Evolutionary conservation across 805 yeast genomes (phyloP), one percentile per base, ranked within the genome.

Genomic region (Metschnikowia lunata): DNA sequence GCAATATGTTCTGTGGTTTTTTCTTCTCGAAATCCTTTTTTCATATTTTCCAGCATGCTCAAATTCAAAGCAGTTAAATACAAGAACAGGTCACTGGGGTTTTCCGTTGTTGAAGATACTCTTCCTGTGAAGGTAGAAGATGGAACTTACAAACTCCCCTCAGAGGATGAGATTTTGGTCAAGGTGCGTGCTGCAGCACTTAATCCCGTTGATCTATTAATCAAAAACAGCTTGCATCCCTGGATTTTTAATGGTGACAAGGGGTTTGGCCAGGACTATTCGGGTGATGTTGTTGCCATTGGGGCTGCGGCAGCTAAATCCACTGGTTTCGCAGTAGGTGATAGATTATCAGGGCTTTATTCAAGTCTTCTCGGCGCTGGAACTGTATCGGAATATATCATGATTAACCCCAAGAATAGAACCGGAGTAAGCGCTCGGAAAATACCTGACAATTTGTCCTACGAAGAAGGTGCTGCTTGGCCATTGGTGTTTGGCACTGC

Each of bases 401-500:
- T 71, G 15, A 35, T 77, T 15, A 69, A 78, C 41, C 64, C 67
- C 5, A 46, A 41, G 3, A 56, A 52, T 7, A 47, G 57, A 4
- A 30, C 44, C 2, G 62, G 73, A 0, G 56, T 79, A 26, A 55
- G 72, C 23, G 67, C 66, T 37, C 73, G 74, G 38, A 39, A 39
- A 31, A 83, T 88, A 12, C 69, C 71, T 3, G 59, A 60, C 5
- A 67, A 65, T 26, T 47, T 85, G 37, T 52, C 23, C 23, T 18
- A 18, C 23, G 23, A 18, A 18, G 76, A 80, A 52, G 88, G 90
- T 39, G 84, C 85, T 2, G 75, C 87, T 1, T 75, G 77, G 63
- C 85, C 88, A 0, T 62, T 83, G 50, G 82, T 79, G 0, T 78
- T 75, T 51, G 78, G 80, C 14, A 83, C 95, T 4, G 90, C 91